Base-by-base conservation (phyloP, 208 protist genomes). In the Acanthamoeba royreba region DNA sequence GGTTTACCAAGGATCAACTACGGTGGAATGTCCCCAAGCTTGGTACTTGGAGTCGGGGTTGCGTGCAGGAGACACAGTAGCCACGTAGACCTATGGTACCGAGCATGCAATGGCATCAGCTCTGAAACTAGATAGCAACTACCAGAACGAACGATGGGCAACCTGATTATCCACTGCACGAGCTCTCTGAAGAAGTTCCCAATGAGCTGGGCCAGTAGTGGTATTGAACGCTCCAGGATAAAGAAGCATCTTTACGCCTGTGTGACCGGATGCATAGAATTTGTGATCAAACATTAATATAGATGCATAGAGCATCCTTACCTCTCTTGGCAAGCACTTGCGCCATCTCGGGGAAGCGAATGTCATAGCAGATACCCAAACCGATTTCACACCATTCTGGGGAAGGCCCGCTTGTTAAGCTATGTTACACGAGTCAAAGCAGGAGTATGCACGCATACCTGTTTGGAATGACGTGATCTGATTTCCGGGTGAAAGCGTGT, bases 171-270 rank as follows among this genome's bases (percentile, higher is more conserved):
- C 90, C 22, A 94, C 55, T 0, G 96, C 96, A 28, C 98, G 97
- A 2, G 98, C 95, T 46, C 98, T 94, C 15, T 97, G 97, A 11
- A 98, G 95, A 2, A 99, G 96, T 96, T 99, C 98, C 99, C 99
- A 99, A 94, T 99, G 99, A 0, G 97, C 88, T 4, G 99, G 99
- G 0, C 99, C 99, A 1, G 99, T 99, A 9, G 99, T 98, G 98
- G 99, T 99, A 96, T 99, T 99, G 95, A 99, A 99, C 1, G 98
- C 98, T 49, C 98, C 99, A 4, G 99, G 99, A 94, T 98, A 99
- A 13, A 99, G 94, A n/a, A 99, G 87, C 38, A 99, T 96, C 8
- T 97, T 98, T 7, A 97, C 98, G 2, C 97, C 86, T 90, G 31
- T 5, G 17, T 13, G 42, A 15, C 25, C 19, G 79, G 9, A 55